Evolutionary conservation across 2,329 filamentous ascomycete genomes (phyloP).

Genomic region (Claviceps pusilla): DNA sequence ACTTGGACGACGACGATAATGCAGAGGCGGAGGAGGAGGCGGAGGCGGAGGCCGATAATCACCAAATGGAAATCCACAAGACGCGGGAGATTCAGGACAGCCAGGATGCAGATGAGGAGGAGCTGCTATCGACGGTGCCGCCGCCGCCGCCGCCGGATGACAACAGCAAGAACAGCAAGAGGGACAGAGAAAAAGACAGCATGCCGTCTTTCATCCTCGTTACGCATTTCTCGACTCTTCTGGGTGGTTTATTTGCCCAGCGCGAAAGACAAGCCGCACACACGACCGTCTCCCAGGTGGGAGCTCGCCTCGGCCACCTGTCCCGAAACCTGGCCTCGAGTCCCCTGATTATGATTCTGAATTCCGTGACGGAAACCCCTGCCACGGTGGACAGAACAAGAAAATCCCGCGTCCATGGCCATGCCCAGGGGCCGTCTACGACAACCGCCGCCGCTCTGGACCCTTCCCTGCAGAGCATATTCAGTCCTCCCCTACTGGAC

Average conservation of each 20-base stretch:
- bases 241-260: slow-evolving; percentile 36
- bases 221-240: slow-evolving; percentile 37
- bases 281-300: slow-evolving; percentile 30
- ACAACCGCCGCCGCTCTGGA: slow-evolving; percentile 15
- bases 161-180: neutral
- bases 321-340: slow-evolving; percentile 24
- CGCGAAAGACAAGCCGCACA: slow-evolving; percentile 33
- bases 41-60: neutral
- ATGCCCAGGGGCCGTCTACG: too few relatives aligned
- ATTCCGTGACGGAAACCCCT: slow-evolving; percentile 18
- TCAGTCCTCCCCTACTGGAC: slow-evolving; percentile 21
- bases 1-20: slow-evolving; percentile 24
- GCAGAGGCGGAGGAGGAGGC: neutral
- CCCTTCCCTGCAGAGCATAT: slow-evolving; percentile 35
- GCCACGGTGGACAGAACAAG: neutral
- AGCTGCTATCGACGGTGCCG: neutral
- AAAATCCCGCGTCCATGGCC: too few relatives aligned
- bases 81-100: neutral
- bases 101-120: neutral
- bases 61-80: too few relatives aligned
- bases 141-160: neutral
- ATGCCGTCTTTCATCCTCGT: slow-evolving; percentile 30
- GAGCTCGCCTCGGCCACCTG: slow-evolving; percentile 30
- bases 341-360: slow-evolving; percentile 40
- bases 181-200: neutral